Conservation (phyloP, 1,284 basidiomycete genomes). For the Naganishia sp. region DNA sequence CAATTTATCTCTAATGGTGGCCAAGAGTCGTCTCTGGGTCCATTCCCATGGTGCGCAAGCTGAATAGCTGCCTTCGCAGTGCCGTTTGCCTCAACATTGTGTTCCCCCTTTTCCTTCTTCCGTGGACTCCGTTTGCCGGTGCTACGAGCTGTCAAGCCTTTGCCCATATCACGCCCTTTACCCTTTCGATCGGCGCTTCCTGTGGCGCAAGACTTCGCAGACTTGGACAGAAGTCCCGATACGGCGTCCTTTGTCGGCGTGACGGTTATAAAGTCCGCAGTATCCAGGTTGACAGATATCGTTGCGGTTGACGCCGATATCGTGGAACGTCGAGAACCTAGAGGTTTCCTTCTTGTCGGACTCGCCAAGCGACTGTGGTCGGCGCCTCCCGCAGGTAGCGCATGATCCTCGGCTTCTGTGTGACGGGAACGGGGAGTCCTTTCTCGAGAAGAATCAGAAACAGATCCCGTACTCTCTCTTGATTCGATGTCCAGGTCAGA, state of each 20-base stretch:
- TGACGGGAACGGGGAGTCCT: background rate
- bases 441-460: background rate
- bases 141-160: too few relatives aligned
- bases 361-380: background rate
- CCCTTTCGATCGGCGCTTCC: background rate
- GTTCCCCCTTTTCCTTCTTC: too few relatives aligned
- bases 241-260: background rate
- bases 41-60: background rate
- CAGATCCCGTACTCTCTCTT: background rate
- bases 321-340: constrained; percentile 18
- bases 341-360: background rate
- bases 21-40: background rate
- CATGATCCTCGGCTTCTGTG: too few relatives aligned
- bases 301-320: constrained; percentile 21
- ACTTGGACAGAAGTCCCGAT: background rate
- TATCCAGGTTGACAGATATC: constrained; percentile 16
- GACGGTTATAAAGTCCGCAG: constrained; percentile 9
- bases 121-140: too few relatives aligned
- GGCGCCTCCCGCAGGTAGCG: too few relatives aligned
- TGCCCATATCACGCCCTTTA: background rate
- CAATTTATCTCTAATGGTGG: background rate
- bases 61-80: background rate
- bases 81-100: background rate
- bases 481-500: background rate
- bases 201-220: background rate